phyloP scores from a whole-genome alignment of 2,329 filamentous ascomycete genomes.

The Trichoderma sp. region DNA sequence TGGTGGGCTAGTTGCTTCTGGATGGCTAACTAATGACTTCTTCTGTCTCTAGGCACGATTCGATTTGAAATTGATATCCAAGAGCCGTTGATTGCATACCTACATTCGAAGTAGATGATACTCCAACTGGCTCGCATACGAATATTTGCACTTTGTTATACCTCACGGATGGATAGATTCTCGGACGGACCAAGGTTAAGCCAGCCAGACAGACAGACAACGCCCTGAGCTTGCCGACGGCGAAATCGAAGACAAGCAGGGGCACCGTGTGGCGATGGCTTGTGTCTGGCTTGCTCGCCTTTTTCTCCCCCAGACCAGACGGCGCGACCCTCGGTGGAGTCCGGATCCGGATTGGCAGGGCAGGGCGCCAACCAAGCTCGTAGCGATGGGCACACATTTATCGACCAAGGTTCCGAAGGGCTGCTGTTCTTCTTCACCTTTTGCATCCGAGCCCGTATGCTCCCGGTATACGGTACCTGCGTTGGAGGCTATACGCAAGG shows the following conservation, averaged over 20 bases:
- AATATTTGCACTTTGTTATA: neutral
- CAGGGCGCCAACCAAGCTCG: constrained; percentile 12
- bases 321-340: constrained; percentile 31
- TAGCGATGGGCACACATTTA: constrained; percentile 5
- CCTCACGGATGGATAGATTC: neutral
- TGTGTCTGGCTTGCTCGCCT: constrained; percentile 29
- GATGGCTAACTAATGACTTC: neutral
- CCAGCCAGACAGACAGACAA: neutral
- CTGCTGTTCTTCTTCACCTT: neutral
- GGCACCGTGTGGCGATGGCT: constrained; percentile 27
- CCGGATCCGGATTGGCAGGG: constrained; percentile 32
- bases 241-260: constrained; percentile 22
- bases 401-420: neutral
- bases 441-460: neutral
- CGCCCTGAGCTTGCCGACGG: neutral
- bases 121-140: neutral
- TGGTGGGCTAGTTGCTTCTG: constrained; percentile 8
- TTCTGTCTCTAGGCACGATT: neutral
- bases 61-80: neutral
- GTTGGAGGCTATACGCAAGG: neutral
- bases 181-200: neutral
- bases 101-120: neutral
- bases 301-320: constrained; percentile 26
- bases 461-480: neutral
- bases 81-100: neutral